Evolutionary conservation across 805 yeast genomes (phyloP), one percentile per base, ranked within the genome.

Genomic region (Nakazawaea anatomiae): DNA sequence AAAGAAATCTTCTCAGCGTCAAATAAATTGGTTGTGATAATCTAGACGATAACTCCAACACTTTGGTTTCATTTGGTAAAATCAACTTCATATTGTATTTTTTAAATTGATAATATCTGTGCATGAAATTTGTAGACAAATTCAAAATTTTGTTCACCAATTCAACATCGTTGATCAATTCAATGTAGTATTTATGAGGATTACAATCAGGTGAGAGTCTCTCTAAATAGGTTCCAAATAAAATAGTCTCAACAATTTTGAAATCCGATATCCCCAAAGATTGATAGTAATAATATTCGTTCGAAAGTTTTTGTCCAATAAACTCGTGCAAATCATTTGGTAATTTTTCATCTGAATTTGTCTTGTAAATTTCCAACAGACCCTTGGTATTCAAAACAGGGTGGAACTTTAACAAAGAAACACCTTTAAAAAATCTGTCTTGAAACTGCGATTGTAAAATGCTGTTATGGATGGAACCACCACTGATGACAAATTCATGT

Each of bases 281-380:
- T 61, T 81, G 81, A 65, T 89, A 94, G 63, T 85, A 90, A 60
- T 80, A 85, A 41, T 86, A 74, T 67, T 91, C 98, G 49, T 89
- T 87, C 1, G 97, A 95, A 47, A 94, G 72, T 61, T 91, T 79
- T 64, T 87, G 89, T 8, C 95, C 89, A 46, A 94, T 75, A 44
- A 90, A 78, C 44, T 84, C 90, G 63, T 88, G 94, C 10, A 88
- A 71, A 64, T 90, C 96, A 54, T 80, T 79, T 4, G 98, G 97
- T 44, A 85, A 68, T 49, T 69, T 69, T 39, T 56, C 60, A 54
- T 47, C 44, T 5, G 39, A 6, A 28, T 39, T 52, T 44, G 36
- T 27, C 47, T 55, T 59, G 50, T 74, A 70, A 18, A 88, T 76
- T 56, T 79, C 87, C 14, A 87, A 88, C 49, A 74, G 69, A 46